A percentile compares a stretch with the other conserved stretches of the same genome.
Conservation (phyloP, 2,329 filamentous ascomycete species). For the Paecilomyces niveus region DNA sequence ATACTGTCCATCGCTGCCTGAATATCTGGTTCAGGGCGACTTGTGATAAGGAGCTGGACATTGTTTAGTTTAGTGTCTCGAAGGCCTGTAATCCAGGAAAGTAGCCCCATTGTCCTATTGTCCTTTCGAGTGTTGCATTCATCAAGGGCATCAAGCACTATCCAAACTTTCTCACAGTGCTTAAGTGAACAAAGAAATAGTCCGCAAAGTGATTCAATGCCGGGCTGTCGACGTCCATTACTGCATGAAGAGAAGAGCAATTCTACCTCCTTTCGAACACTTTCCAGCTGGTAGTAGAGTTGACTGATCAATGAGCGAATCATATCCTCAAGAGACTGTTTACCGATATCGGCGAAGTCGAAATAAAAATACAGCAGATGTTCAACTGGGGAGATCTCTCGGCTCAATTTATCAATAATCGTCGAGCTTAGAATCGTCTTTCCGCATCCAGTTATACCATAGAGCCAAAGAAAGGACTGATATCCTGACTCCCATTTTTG, state of each 20-base stretch:
- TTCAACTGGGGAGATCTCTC: background rate
- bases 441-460: slow-evolving; percentile 35
- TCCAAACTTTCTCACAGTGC: slow-evolving; percentile 1
- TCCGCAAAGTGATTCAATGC: background rate
- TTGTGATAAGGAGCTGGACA: no score
- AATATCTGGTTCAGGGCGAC: no score
- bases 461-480: slow-evolving; percentile 33
- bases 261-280: background rate
- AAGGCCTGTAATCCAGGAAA: slow-evolving; percentile 5
- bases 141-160: slow-evolving; percentile 13
- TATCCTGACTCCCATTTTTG: slow-evolving; percentile 5
- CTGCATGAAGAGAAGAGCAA: background rate
- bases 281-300: background rate
- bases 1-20: no score
- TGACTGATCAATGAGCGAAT: slow-evolving; percentile 8
- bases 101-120: slow-evolving; percentile 5
- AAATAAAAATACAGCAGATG: slow-evolving; percentile 12
- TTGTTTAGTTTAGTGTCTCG: no score
- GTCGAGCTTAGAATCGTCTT: slow-evolving; percentile 33
- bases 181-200: slow-evolving; percentile 1
- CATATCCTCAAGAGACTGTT: slow-evolving; percentile 6
- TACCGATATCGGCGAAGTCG: slow-evolving; percentile 11
- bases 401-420: background rate
- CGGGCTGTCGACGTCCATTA: slow-evolving; percentile 4
- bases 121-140: slow-evolving; percentile 5